Base-by-base conservation (phyloP, 192 early-diverging fungal species). In the Spizellomyces punctatus region DNA sequence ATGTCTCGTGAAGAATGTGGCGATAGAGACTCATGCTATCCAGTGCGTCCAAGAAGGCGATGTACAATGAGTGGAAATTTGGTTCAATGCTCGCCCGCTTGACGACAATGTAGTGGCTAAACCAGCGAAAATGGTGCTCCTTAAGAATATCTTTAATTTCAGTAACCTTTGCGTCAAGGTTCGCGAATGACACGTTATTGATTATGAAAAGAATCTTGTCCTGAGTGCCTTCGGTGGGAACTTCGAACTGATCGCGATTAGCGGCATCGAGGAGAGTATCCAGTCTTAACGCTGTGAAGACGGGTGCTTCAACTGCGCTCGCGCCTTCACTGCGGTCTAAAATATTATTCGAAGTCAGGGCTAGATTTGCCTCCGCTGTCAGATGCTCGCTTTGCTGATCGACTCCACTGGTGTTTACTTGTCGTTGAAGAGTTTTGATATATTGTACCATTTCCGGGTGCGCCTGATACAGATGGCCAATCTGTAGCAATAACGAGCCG, bases 121-220 rank as follows among this genome's bases (percentile, higher is more conserved):
- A 98, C 98, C 98, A 99, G 21, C 89, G 83, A 64, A 85, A 91
- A 63, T 84, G 72, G 41, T 73, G 75, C n/a, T 86, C 83, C 2
- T 85, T 78, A 17, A 95, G 80, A 65, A 92, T 80, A 49, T 92
- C 91, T 58, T 85, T 87, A 76, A 95, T 90, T 58, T 95, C 91
- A 0, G 81, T 61, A 6, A 85, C 81, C 81, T 98, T 98, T 12
- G 81, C 81, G 1, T 88, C 89, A 3, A 98, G 71, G 69, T 98
- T 99, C 73, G 86, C 93, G 22, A 83, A 83, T 41, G 95, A 90
- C 48, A 99, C 79, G 69, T 99, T 99, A 85, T 99, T 99, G 72
- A 99, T 89, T 27, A 94, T 94, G 78, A 99, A 99, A 44, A 96
- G 85, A 55, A 99, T 94, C 82, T 96, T 96, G 76, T 99, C 98